phyloP scores from a whole-genome alignment of 108 stramenopile species.

The Halocafeteria seosinensis region DNA sequence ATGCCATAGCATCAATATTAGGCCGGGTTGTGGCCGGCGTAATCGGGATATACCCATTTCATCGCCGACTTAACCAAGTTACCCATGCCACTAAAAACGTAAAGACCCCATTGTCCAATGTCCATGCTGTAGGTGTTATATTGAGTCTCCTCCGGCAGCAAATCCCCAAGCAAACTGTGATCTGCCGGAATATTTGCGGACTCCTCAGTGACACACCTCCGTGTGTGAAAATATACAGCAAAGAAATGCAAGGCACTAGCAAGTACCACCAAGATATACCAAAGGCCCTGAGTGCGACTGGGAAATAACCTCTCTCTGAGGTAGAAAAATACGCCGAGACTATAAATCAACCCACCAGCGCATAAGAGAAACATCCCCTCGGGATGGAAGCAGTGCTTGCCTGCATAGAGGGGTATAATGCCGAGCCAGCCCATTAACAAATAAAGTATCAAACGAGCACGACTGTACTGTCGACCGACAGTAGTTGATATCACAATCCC shows the following conservation, averaged over 20 bases:
- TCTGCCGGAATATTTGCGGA: too few relatives aligned
- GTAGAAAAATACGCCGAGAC: neutral
- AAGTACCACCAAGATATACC: neutral
- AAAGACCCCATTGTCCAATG: too few relatives aligned
- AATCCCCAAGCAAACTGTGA: too few relatives aligned
- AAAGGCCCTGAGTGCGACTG: neutral
- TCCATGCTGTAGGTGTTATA: too few relatives aligned
- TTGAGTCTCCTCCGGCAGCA: too few relatives aligned
- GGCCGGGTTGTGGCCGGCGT: too few relatives aligned
- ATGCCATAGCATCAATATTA: too few relatives aligned
- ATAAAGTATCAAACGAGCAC: neutral
- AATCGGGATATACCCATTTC: too few relatives aligned
- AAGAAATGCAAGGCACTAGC: neutral
- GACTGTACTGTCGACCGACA: neutral
- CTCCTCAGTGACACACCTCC: too few relatives aligned
- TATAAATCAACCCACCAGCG: neutral
- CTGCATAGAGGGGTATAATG: conserved; percentile 27
- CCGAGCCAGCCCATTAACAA: conserved; percentile 12
- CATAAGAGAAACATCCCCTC: neutral
- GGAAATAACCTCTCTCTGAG: neutral
- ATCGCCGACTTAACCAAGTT: too few relatives aligned
- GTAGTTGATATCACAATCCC: conserved; percentile 20
- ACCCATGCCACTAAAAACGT: too few relatives aligned
- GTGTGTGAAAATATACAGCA: too few relatives aligned
- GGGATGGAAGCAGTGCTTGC: conserved; percentile 4